Base-by-base conservation (phyloP, 345 rosid genomes). In the Balakata baccata region DNA sequence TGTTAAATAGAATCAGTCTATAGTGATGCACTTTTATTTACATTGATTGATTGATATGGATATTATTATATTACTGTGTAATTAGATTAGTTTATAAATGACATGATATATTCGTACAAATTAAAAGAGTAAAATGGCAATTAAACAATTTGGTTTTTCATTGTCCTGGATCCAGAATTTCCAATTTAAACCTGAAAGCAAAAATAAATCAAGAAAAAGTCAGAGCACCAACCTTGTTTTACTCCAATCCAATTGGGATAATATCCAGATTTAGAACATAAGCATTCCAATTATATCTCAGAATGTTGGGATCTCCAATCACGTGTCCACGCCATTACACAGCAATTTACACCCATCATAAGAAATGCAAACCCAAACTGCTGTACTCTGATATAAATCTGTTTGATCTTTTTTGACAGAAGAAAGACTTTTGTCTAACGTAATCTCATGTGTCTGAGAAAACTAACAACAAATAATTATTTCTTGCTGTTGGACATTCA, bases 221-320 rank as follows among this genome's bases (percentile, higher is more conserved):
- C 87, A 87, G 83, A 74, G 51, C 66, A 79, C 20, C 74, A 71
- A 74, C 79, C 52, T 83, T 75, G 17, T 79, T 83, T 85, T 70
- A 46, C 90, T 86, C 84, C 61, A 83, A 71, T 68, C 83, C 74
- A 66, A 69, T 81, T 67, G 71, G 53, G 6, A 75, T 66, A 52
- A 18, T 39, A 50, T 57, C 86, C 80, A 75, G 47, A 74, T 7
- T 70, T 81, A 77, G 81, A 75, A n/a, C 54, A 69, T 72, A 79
- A 75, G 64, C 76, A 76, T 51, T 81, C 83, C 86, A 39, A 82
- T 38, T 74, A 73, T 77, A 71, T 71, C 84, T 81, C 83, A 82
- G 16, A 56, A 81, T 79, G 39, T 56, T 73, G 81, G 84, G 78
- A 78, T 80, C 81, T 80, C 87, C 89, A 85, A 73, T 81, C 88